Evolutionary conservation across 2,329 filamentous ascomycete genomes (phyloP), one percentile per base, ranked within the genome.

Genomic region (Colletotrichum phormii): DNA sequence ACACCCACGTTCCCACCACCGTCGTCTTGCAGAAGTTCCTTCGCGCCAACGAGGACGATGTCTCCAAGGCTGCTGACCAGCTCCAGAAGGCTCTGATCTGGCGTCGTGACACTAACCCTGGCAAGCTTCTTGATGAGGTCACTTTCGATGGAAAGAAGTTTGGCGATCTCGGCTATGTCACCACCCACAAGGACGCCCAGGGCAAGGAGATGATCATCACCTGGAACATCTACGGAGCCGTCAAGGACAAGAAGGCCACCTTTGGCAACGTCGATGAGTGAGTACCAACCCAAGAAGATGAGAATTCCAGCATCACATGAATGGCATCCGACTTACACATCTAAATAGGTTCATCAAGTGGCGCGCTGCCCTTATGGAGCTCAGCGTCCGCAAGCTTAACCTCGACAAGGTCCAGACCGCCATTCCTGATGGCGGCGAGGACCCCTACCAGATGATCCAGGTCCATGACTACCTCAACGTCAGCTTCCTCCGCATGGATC

Each of bases 21-120:
- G 92, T 98, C 77, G 90, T 98, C 64, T 87, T 98, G 61, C 95
- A 97, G 81, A 98, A 98, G 86, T 98, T 95, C 84, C 89, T 98
- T 68, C 94, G 95, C 77, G 96, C 95, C 80, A 98, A 98, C 81
- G 91, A 92, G 74, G 92, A 92, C 74, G 91, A 97, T 78, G 81
- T 94, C 7, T 86, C 87, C 65, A 92, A 92, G 80, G 94, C 95
- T 18, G 91, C 92, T 80, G 89, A 92, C 67, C 95, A 98, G 85
- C 89, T 98, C 57, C 87, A 85, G 71, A 91, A 92, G 78, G 95
- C 95, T 1, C 87, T 98, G 54, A 88, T 93, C 76, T 98, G 95
- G 95, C 91, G 96, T 73, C 93, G 93, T 82, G 86, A 92, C 80
- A 91, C 91, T 79, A 88, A 96, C 76, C 95, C 95, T 0, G 80